These are phyloP conservation scores for Boletus rubroflammeus DNA, from an alignment of 768 basidiomycete species.

Conservation along the genomic window DNA sequence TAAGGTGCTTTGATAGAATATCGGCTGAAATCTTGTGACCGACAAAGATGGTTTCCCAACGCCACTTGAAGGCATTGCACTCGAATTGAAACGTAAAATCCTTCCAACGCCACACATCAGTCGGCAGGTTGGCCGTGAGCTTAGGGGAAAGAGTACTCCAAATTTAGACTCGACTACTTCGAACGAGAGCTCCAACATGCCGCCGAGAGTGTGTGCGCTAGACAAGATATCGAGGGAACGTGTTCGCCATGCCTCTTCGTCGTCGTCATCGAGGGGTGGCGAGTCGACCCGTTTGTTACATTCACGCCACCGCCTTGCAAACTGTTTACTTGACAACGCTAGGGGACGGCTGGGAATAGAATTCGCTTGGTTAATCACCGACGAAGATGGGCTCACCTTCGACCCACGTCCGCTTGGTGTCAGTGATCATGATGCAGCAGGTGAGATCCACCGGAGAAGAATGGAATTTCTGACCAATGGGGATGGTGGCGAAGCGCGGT, in stretches of 20 bases:
- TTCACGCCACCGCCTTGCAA: conserved; percentile 68
- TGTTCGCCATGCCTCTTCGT: conserved; percentile 64
- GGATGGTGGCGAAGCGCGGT: conserved; percentile 5
- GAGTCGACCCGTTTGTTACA: conserved; percentile 44
- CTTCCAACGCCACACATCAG: conserved; percentile 36
- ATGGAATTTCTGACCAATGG: conserved; percentile 56
- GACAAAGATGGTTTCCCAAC: conserved; percentile 70
- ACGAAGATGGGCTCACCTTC: conserved; percentile 50
- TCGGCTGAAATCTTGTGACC: conserved; percentile 66
- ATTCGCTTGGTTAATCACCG: conserved; percentile 22
- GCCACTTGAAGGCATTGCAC: conserved; percentile 64
- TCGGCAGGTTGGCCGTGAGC: conserved; percentile 1
- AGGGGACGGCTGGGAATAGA: conserved; percentile 12
- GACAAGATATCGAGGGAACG: conserved; percentile 52
- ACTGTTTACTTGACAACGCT: conserved; percentile 55
- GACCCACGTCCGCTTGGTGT: conserved; percentile 70
- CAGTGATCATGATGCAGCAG: conserved; percentile 64
- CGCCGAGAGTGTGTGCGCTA: conserved; percentile 60
- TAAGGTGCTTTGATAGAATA: conserved; percentile 72
- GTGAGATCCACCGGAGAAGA: conserved; percentile 51
- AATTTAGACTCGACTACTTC: conserved; percentile 56
- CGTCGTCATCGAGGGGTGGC: conserved; percentile 29
- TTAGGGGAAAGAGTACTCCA: conserved; percentile 41
- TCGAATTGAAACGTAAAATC: conserved; percentile 64
- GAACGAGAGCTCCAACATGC: conserved; percentile 53